phyloP scores from a whole-genome alignment of 2,329 filamentous ascomycete genomes.

The Alternaria sp. region DNA sequence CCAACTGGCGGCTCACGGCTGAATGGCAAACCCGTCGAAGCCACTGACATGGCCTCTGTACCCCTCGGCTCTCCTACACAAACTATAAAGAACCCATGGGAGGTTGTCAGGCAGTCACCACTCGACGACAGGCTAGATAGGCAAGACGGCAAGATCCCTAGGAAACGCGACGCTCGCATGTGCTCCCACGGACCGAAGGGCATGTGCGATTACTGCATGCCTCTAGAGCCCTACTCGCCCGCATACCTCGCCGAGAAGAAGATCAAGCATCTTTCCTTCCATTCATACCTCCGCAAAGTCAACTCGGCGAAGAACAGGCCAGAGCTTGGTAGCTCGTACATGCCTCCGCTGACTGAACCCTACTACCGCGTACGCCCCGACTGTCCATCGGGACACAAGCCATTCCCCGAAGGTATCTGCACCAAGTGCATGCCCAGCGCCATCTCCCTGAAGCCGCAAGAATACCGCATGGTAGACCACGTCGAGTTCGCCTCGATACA shows the following conservation, averaged over 20 bases:
- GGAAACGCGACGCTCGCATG: slow-evolving; percentile 80
- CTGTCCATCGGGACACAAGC: slow-evolving; percentile 90
- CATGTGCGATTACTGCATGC: slow-evolving; percentile 99
- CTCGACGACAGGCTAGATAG: slow-evolving; percentile 88
- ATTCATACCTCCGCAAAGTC: slow-evolving; percentile 91
- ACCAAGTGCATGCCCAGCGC: slow-evolving; percentile 98
- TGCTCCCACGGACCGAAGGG: slow-evolving; percentile 95
- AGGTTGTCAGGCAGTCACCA: slow-evolving; percentile 84
- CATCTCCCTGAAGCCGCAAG: slow-evolving; percentile 91
- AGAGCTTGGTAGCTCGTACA: slow-evolving; percentile 91
- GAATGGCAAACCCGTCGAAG: slow-evolving; percentile 78
- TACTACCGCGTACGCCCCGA: slow-evolving; percentile 88
- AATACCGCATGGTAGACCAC: slow-evolving; percentile 96
- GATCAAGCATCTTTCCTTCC: slow-evolving; percentile 98
- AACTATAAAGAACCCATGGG: slow-evolving; percentile 88
- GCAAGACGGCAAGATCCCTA: slow-evolving; percentile 85
- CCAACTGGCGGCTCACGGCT: slow-evolving; percentile 66
- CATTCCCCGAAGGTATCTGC: slow-evolving; percentile 96
- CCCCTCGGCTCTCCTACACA: slow-evolving; percentile 64
- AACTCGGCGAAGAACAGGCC: slow-evolving; percentile 97
- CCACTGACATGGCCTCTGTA: slow-evolving; percentile 72
- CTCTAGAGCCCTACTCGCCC: slow-evolving; percentile 90
- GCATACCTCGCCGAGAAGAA: slow-evolving; percentile 92
- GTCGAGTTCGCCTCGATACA: slow-evolving; percentile 90
- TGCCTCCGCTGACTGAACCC: slow-evolving; percentile 91